Evolutionary conservation across 2,329 filamentous ascomycete genomes (phyloP), one percentile per base, ranked within the genome.

Genomic region (Pseudocercospora musae): DNA sequence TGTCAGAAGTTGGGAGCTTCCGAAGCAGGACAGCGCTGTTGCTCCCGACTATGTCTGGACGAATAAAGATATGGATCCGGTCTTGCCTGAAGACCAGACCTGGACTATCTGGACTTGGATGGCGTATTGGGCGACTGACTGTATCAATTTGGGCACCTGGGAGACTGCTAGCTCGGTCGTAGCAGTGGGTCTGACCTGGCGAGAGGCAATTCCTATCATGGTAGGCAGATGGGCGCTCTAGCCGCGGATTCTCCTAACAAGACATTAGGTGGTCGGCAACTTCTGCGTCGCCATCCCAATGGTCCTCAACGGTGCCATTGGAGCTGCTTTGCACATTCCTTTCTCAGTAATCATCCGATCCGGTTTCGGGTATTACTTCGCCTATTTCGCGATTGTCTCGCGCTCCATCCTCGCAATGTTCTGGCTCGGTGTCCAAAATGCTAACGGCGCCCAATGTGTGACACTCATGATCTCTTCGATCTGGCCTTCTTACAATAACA

Each of bases 171-270:
- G 76, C 33, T 78, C 79, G 52, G 80, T 83, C 61, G 73, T 83
- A 10, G 76, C 79, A 10, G 77, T 82, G 23, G 84, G 84, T 2
- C 75, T 87, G 20, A 81, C 78, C 58, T 86, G 83, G 77, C 77
- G 79, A 53, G 85, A 87, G 69, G 81, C 82, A 3, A 77, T 85
- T 55, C 78, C 75, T 48, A 86, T 84, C 40, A 79, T 82, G 55
- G 80, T 52, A 52, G 48, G 48, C 48, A n/a, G 6, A 10, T 25
- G 23, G 15, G 5, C 25, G 48, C 21, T 21, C 8, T 8, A 13
- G 20, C 9, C 48, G 15, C 25, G 25, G 3, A 31, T 9, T 5
- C 2, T 52, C 48, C 48, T 52, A 29, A 52, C 25, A 31, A 25
- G 37, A 15, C 25, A 27, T 52, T 21, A 52, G 48, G 48, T 80